A percentile compares a stretch with the other conserved stretches of the same genome.
Evolutionary conservation across 2,329 filamentous ascomycete species (phyloP).

Genomic region (Scedosporium apiospermum): DNA sequence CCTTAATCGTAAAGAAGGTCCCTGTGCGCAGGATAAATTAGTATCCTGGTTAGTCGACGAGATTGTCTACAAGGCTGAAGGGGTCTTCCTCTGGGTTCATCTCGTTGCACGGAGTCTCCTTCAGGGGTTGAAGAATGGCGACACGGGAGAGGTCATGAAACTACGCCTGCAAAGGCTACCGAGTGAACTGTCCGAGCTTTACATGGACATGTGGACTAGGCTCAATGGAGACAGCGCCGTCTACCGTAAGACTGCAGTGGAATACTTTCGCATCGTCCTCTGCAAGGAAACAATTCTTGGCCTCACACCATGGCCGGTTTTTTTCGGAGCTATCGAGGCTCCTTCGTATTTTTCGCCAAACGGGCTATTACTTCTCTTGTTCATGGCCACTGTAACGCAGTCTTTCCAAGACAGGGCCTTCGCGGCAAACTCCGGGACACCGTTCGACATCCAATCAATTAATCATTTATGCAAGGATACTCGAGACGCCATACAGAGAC

Average conservation of each 20-base stretch:
- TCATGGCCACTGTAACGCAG: background rate
- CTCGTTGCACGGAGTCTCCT: slow-evolving; percentile 1
- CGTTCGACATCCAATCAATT: background rate
- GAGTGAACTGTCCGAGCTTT: background rate
- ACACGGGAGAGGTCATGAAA: background rate
- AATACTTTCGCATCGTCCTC: background rate
- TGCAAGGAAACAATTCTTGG: background rate
- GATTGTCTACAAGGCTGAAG: slow-evolving; percentile 5
- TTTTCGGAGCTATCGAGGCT: no score
- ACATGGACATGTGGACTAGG: background rate
- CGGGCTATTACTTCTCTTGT: background rate
- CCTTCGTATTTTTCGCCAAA: no score
- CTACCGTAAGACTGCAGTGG: background rate
- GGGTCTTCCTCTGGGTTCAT: slow-evolving; percentile 8
- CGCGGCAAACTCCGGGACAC: no score
- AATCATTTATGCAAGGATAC: background rate
- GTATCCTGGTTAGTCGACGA: background rate
- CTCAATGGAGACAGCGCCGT: background rate
- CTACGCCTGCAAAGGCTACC: background rate
- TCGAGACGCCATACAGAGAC: background rate
- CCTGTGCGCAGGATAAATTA: background rate
- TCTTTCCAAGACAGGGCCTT: background rate
- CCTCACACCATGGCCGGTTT: no score
- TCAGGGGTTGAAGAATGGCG: background rate
- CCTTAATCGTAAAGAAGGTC: background rate